Percentiles rank a stretch among this genome's conserved stretches.
Conservation (phyloP, 345 rosid genomes). For the Salix viminalis region DNA sequence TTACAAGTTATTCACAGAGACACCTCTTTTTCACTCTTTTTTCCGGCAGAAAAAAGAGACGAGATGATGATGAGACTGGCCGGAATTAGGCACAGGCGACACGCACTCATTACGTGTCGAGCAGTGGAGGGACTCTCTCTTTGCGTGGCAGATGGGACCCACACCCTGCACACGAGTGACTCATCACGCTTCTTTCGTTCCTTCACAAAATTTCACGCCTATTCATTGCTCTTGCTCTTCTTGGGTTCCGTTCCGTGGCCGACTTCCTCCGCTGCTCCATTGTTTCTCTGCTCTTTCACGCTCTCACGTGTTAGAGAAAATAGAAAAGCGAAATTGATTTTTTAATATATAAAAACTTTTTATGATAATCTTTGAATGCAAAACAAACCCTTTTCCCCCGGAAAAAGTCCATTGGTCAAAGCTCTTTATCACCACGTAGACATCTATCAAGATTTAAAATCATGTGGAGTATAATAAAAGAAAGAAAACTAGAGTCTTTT, state of each 20-base stretch:
- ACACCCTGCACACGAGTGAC: not conserved
- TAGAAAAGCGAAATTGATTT: too few species aligned
- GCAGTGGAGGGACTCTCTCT: not conserved
- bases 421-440: too few species aligned
- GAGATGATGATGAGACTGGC: not conserved
- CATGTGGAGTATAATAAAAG: too few species aligned
- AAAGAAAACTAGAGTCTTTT: too few species aligned
- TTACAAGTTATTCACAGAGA: not conserved
- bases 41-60: not conserved
- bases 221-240: not conserved
- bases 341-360: too few species aligned
- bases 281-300: not conserved
- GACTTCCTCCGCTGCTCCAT: not conserved
- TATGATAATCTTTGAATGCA: too few species aligned
- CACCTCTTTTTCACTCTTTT: not conserved
- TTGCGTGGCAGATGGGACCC: not conserved
- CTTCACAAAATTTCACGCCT: conserved; percentile 23
- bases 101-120: conserved; percentile 32
- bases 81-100: conserved; percentile 9
- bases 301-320: not conserved
- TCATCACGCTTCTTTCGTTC: not conserved
- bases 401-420: too few species aligned
- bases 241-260: conserved; percentile 12
- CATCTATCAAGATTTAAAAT: too few species aligned
- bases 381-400: too few species aligned